These are phyloP conservation scores for Hypomontagnella monticulosa DNA, from an alignment of 495 filamentous ascomycete species.

Conservation along the genomic window DNA sequence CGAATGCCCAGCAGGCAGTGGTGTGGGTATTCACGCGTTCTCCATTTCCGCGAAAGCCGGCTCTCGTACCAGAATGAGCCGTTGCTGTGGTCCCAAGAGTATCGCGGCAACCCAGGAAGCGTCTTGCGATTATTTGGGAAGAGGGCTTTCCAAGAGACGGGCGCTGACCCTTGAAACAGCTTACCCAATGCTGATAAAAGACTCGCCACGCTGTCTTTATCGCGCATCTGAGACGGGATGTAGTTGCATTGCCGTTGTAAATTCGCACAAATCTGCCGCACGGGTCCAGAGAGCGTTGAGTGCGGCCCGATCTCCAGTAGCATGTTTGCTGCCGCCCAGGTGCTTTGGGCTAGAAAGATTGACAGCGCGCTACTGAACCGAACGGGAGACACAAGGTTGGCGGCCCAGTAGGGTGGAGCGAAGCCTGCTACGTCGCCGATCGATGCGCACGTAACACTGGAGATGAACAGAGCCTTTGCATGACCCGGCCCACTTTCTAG, in stretches of 20 bases:
- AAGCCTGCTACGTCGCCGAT: constrained; percentile 28
- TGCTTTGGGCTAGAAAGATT: no score
- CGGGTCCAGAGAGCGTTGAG: constrained; percentile 50
- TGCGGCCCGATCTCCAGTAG: constrained; percentile 61
- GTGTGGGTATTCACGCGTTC: constrained; percentile 46
- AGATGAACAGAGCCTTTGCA: no score
- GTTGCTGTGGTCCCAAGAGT: constrained; percentile 56
- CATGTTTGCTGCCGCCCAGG: constrained; percentile 32
- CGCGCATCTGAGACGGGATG: constrained; percentile 46
- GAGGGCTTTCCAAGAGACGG: constrained; percentile 35
- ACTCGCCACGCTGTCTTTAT: constrained; percentile 20
- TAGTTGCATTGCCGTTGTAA: constrained; percentile 41
- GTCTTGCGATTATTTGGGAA: constrained; percentile 37
- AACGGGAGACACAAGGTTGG: constrained; percentile 48
- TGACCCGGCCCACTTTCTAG: no score
- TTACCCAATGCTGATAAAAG: constrained; percentile 47
- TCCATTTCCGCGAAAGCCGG: constrained; percentile 52
- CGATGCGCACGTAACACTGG: constrained; percentile 44
- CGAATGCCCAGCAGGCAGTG: constrained; percentile 59
- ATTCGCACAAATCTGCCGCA: constrained; percentile 46
- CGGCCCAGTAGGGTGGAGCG: constrained; percentile 43
- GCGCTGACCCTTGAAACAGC: constrained; percentile 40
- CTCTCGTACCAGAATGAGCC: constrained; percentile 56
- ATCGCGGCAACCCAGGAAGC: constrained; percentile 53
- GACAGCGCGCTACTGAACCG: constrained; percentile 49